Conservation (phyloP, 2,329 filamentous ascomycete species). For the Aureobasidium sp. region DNA sequence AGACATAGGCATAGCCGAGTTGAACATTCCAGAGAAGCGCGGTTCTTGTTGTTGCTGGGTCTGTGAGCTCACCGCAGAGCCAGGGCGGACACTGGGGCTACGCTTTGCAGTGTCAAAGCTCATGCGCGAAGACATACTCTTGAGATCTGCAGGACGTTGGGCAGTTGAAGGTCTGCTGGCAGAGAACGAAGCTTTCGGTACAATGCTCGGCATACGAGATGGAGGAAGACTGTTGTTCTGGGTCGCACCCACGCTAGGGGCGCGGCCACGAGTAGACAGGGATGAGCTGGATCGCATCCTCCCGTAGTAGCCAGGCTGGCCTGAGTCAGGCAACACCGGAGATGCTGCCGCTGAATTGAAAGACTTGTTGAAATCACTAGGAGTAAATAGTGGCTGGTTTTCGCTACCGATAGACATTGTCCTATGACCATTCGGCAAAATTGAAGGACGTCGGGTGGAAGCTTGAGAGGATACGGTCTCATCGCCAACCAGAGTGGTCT, state of each 20-base stretch:
- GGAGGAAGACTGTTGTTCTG: slow-evolving; percentile 15
- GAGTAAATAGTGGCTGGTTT: slow-evolving; percentile 16
- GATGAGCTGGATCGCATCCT: slow-evolving; percentile 52
- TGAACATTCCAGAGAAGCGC: slow-evolving; percentile 52
- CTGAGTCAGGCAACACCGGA: slow-evolving; percentile 42
- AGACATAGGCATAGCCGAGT: slow-evolving; percentile 75
- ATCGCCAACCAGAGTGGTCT: slow-evolving; percentile 36
- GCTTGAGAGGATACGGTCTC: slow-evolving; percentile 23
- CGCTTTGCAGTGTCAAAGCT: slow-evolving; percentile 21
- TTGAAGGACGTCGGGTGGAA: slow-evolving; percentile 13
- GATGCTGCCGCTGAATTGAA: slow-evolving; percentile 4
- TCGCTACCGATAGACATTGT: slow-evolving; percentile 20
- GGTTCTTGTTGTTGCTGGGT: slow-evolving; percentile 22
- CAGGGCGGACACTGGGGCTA: slow-evolving; percentile 21
- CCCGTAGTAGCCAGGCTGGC: slow-evolving; percentile 21
- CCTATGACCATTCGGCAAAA: slow-evolving; percentile 9
- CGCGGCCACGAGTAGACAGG: slow-evolving; percentile 34
- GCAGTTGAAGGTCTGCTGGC: slow-evolving; percentile 30
- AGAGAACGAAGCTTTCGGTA: slow-evolving; percentile 41
- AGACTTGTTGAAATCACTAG: slow-evolving; percentile 14
- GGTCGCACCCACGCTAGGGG: slow-evolving; percentile 11
- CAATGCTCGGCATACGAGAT: slow-evolving; percentile 20
- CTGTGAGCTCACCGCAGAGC: slow-evolving; percentile 28
- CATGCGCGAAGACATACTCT: slow-evolving; percentile 15
- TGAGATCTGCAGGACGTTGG: slow-evolving; percentile 21